Base-by-base conservation (phyloP, 2,329 filamentous ascomycete genomes). In the Cladosporium sp. region DNA sequence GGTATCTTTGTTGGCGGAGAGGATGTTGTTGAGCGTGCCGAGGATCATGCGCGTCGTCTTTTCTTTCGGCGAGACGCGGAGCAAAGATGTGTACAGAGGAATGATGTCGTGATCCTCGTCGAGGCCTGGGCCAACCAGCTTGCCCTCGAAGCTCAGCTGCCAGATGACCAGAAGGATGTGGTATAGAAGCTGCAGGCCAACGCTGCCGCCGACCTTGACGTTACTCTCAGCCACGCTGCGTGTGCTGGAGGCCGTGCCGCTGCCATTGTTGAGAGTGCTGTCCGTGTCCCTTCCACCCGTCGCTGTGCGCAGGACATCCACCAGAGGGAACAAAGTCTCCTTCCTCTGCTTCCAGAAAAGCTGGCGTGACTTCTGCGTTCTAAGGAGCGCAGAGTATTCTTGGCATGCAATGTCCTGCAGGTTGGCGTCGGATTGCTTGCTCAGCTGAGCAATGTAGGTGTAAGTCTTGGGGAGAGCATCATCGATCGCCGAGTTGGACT, bases 321-420 rank as follows among this genome's bases (percentile, higher is more conserved):
- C 75, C 56, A 97, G 74, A 8, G 93, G 92, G 43, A 78, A 79
- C 35, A 96, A 66, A 0, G 91, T 96, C 73, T 96, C 88, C 66
- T 84, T 84, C 62, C 88, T 81, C 70, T 95, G 89, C 58, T 86
- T 82, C 93, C 93, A 98, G 73, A 97, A 97, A 52, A 93, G 78
- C 60, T 85, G 78, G 58, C 93, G 82, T 3, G 90, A 82, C 54
- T 82, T 82, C 56, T 77, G 81, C 37, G 84, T 88, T 56, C 89
- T 85, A 32, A 98, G 77, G 32, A 98, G 77, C 16, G 87, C 79
- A 34, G 93, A 96, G 72, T 92, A 95, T 67, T 92, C 83, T 65
- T 93, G 88, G 10, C 97, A 90, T 22, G 90, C 92, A 66, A 97
- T 95, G 66, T 98, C 93, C 72, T 98, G 93, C 53, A 95, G 79